Evolutionary conservation across 1,284 basidiomycete genomes (phyloP).

Genomic region (Trametes hirsuta): DNA sequence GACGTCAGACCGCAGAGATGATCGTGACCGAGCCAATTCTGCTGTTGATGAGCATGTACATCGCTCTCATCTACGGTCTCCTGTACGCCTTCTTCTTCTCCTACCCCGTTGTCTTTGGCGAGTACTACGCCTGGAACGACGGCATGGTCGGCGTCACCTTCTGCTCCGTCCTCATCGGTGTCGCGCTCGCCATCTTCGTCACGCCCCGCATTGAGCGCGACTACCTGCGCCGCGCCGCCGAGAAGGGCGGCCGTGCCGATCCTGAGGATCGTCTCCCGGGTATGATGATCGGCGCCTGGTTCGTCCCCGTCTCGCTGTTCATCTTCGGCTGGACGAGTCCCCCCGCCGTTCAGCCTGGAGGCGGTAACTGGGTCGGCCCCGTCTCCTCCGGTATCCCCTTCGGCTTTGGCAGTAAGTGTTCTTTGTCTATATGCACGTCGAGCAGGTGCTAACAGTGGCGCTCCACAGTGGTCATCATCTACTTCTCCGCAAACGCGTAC

Average conservation of each 20-base stretch:
- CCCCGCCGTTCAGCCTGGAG: slow-evolving; percentile 34
- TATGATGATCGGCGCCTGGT: slow-evolving; percentile 55
- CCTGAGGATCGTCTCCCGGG: slow-evolving; percentile 55
- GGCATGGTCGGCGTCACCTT: slow-evolving; percentile 70
- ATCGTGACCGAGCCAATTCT: slow-evolving; percentile 69
- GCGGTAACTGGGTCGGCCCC: slow-evolving; percentile 48
- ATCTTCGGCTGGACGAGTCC: slow-evolving; percentile 45
- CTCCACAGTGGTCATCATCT: slow-evolving; percentile 29
- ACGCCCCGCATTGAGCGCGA: slow-evolving; percentile 43
- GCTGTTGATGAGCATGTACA: slow-evolving; percentile 67
- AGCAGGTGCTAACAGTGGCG: neutral
- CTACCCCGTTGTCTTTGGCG: slow-evolving; percentile 59
- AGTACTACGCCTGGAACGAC: slow-evolving; percentile 55
- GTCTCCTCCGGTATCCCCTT: slow-evolving; percentile 51
- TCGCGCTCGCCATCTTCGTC: slow-evolving; percentile 52
- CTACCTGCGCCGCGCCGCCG: slow-evolving; percentile 40
- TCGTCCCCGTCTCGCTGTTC: slow-evolving; percentile 42
- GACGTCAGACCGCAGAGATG: slow-evolving; percentile 44
- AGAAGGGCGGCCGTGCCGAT: slow-evolving; percentile 48
- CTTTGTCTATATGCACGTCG: neutral
- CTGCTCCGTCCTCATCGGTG: slow-evolving; percentile 71
- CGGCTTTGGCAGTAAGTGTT: slow-evolving; percentile 43
- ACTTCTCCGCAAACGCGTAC: slow-evolving; percentile 48
- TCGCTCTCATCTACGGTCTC: slow-evolving; percentile 69
- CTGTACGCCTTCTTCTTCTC: slow-evolving; percentile 63